A percentile compares a stretch with the other conserved stretches of the same genome.
Evolutionary conservation across 495 filamentous ascomycete genomes (phyloP).

Genomic region (Zalerion maritima): DNA sequence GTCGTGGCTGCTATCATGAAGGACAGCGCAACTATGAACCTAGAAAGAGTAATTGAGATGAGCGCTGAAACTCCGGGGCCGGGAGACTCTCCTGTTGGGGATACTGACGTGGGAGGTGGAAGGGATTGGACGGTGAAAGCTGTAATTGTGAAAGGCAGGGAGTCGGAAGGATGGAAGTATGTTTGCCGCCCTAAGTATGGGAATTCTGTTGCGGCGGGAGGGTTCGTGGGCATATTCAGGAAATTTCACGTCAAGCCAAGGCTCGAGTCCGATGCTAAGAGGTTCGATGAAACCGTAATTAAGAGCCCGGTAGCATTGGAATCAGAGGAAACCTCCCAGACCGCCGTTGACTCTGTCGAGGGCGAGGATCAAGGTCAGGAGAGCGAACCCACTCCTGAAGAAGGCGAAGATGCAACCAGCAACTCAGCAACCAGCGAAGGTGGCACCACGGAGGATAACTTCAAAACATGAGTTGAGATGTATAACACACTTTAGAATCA

Average conservation of each 20-base stretch:
- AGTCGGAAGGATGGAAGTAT: slow-evolving; percentile 33
- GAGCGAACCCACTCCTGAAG: no score
- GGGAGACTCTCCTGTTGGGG: slow-evolving; percentile 6
- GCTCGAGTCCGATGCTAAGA: slow-evolving; percentile 4
- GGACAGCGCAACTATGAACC: slow-evolving; percentile 35
- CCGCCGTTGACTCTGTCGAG: no score
- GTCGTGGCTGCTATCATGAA: slow-evolving; percentile 39
- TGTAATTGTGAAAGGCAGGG: slow-evolving; percentile 1
- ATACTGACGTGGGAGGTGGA: slow-evolving; percentile 4
- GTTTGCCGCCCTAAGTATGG: slow-evolving; percentile 60
- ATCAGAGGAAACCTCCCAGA: no score
- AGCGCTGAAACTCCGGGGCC: slow-evolving; percentile 3
- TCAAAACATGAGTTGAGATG: no score
- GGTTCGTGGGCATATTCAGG: slow-evolving; percentile 57
- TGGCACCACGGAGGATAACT: no score
- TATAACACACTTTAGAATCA: no score
- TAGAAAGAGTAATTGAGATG: slow-evolving; percentile 53
- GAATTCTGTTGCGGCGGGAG: slow-evolving; percentile 45
- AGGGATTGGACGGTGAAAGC: slow-evolving; percentile 5
- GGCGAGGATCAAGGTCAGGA: no score
- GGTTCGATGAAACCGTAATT: neutral
- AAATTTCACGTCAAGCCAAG: no score
- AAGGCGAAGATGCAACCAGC: no score
- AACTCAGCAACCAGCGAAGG: no score
- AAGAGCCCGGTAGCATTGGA: no score